These are phyloP conservation scores for Citrus mangshanensis DNA, from an alignment of 345 rosid species.

Conservation along the genomic window DNA sequence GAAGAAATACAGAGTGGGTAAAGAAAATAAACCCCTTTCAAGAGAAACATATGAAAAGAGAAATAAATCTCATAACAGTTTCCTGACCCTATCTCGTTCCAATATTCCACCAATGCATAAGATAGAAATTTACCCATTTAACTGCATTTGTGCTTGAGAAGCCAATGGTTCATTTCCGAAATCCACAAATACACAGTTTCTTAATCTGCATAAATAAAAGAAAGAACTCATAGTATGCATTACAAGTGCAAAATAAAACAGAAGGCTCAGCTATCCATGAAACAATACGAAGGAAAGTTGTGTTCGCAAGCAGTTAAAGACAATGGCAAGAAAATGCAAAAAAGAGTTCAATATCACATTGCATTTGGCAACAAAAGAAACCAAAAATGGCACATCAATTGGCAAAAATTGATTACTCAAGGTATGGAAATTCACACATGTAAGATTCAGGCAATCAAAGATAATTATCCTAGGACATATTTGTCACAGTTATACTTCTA, in stretches of 20 bases:
- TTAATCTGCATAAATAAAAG: constrained; percentile 44
- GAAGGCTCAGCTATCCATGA: background rate
- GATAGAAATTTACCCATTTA: constrained; percentile 61
- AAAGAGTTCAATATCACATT: background rate
- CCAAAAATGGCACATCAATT: background rate
- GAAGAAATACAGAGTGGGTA: background rate
- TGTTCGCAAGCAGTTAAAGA: background rate
- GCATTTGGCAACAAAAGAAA: background rate
- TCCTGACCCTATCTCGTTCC: background rate
- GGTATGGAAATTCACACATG: background rate
- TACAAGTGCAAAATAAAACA: background rate
- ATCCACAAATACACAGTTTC: constrained; percentile 86
- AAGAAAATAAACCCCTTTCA: background rate
- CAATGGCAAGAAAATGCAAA: background rate
- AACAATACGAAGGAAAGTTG: background rate
- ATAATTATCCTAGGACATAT: background rate
- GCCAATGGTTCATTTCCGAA: constrained; percentile 70
- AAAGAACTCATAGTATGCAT: background rate
- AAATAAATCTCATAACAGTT: background rate
- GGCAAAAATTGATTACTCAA: background rate
- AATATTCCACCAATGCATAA: background rate
- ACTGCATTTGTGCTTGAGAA: constrained; percentile 73
- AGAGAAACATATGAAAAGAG: background rate
- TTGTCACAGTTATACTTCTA: no score
- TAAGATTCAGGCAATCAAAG: background rate